These are phyloP conservation scores for Suhomyces coccinellae DNA, from an alignment of 1,139 yeast species.

Conservation along the genomic window DNA sequence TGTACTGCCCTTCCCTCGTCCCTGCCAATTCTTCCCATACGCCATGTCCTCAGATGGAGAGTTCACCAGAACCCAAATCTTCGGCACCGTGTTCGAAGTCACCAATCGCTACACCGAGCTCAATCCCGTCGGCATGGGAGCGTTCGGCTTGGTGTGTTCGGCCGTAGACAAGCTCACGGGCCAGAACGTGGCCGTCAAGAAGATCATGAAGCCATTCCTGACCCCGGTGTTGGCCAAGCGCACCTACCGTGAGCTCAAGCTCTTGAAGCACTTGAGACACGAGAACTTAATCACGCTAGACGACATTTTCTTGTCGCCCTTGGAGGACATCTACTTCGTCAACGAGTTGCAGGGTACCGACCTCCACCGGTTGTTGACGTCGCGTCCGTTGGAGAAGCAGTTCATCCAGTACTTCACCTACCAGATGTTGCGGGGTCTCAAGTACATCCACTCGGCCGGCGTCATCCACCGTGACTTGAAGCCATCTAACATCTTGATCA, in stretches of 20 bases:
- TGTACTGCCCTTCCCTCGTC: background rate
- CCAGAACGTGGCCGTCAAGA: conserved; percentile 95
- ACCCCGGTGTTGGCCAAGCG: conserved; percentile 94
- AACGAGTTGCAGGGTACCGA: conserved; percentile 97
- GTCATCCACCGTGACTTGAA: conserved; percentile 32
- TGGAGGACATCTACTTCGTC: conserved; percentile 95
- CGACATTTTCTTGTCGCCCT: conserved; percentile 91
- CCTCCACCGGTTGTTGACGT: conserved; percentile 82
- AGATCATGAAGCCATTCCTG: conserved; percentile 95
- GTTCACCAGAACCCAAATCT: conserved; percentile 55
- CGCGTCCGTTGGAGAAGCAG: conserved; percentile 93
- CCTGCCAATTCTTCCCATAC: too few relatives aligned
- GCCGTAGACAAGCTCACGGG: conserved; percentile 89
- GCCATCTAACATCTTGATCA: conserved; percentile 30
- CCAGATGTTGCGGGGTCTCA: conserved; percentile 31
- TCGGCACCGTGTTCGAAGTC: conserved; percentile 91
- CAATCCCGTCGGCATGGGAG: conserved; percentile 99
- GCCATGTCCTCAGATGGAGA: conserved; percentile 30
- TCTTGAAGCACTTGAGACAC: conserved; percentile 89
- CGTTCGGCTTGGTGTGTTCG: conserved; percentile 95
- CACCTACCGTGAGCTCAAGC: conserved; percentile 91
- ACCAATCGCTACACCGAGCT: conserved; percentile 88
- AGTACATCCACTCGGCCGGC: conserved; percentile 33
- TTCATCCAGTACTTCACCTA: conserved; percentile 88
- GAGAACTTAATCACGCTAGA: conserved; percentile 91